Base-by-base conservation (phyloP, 805 yeast species). In the Candida suzukii region DNA sequence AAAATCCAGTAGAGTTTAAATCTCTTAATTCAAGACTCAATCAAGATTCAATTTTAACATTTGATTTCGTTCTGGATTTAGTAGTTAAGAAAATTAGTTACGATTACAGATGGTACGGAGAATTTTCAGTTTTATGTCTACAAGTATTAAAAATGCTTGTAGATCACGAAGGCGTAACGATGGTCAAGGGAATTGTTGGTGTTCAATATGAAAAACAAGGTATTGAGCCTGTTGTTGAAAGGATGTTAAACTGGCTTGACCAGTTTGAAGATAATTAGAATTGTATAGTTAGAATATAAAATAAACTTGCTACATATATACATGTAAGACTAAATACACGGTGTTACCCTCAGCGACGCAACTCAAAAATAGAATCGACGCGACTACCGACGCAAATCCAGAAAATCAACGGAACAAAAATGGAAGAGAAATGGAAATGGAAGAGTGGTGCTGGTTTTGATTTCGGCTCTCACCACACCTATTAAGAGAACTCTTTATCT, bases 31-130 rank as follows among this genome's bases (percentile, higher is more conserved):
- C 46, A 11, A 51, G 37, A 31, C 33, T 43, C 21, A 42, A 20
- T 37, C 42, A 41, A 33, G 36, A 37, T 16, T 8, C 30, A 8
- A 17, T 30, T 11, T 22, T 52, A 30, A 36, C 41, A 42, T 46
- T 40, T 14, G 76, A 73, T 36, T 58, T 60, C 26, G 49, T 74
- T 10, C 48, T 76, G 13, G 66, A 64, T 24, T 44, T 71, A 3
- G 51, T 78, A 28, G 63, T 76, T 44, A 72, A 73, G 46, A 60
- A 74, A 25, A 63, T 79, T 19, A 73, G 85, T 42, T 84, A 83
- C 73, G 73, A 78, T 44, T 60, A 73, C 29, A 66, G 90, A 35
- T 84, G 81, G 73, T 83, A 82, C 52, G 79, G 74, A 49, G 77
- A 70, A 45, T 73, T 64, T 39, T 70, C 70, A 42, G 56, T 66